Evolutionary conservation across 208 protist genomes (phyloP), one percentile per base, ranked within the genome.

Genomic region (Crithidia thermophila): DNA sequence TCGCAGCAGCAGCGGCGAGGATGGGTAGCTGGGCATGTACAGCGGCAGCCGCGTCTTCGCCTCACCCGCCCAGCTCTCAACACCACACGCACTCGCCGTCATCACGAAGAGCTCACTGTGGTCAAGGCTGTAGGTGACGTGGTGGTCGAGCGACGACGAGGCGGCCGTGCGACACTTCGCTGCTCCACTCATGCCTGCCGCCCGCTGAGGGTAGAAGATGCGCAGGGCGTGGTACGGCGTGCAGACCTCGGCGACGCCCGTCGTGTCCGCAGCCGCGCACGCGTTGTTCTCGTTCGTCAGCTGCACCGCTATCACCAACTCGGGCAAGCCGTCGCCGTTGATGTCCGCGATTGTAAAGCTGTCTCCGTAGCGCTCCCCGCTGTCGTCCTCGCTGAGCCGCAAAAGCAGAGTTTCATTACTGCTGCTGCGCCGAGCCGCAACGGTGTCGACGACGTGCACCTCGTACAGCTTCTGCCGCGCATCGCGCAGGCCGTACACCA

Each of bases 241-340:
- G 51, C 67, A 74, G 10, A 31, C 28, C 40, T 74, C 67, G 4
- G 57, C 27, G 4, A 23, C 34, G 3, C 36, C 42, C 9, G 37
- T 10, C 34, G 50, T 45, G 49, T 74, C 67, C 4, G 42, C 58
- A 1, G 67, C 18, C n/a, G 58, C 36, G 23, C 58, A 74, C 30
- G 21, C 49, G 23, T 28, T 36, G 51, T 18, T 46, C 0, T 42
- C n/a, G 39, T 55, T 57, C n/a, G 63, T 13, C 16, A 70, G 63
- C 34, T 81, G 80, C 37, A 75, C 59, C 9, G 85, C 57, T 27
- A 91, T 53, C 16, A 82, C 30, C 37, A 91, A 30, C 66, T 91
- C 85, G 1, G 73, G 66, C 30, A 82, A 61, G 4, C 85, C 80
- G 49, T 91, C 85, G 14, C 82, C 85, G 37, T 81, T 81, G 7